Conservation (phyloP, 345 rosid genomes). For the Turritis glabra region DNA sequence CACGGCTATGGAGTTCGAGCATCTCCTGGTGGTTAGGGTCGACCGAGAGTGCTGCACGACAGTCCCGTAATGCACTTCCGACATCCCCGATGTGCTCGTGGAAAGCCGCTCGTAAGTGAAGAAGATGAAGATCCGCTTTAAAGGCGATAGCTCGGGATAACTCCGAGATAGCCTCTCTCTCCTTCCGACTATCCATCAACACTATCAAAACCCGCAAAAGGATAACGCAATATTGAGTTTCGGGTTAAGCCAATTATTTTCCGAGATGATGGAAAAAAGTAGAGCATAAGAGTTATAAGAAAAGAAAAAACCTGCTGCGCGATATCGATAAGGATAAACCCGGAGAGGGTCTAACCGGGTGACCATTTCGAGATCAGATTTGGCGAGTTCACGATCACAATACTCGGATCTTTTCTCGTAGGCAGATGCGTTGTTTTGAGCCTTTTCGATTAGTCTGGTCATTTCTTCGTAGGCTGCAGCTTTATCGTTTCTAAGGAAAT, state of each 20-base stretch:
- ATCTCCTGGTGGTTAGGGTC: slow-evolving; percentile 95
- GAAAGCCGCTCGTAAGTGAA: slow-evolving; percentile 91
- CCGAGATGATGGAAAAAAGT: neutral
- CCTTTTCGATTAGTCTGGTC: slow-evolving; percentile 84
- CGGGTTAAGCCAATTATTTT: neutral
- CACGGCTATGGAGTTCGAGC: slow-evolving; percentile 89
- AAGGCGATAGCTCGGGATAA: slow-evolving; percentile 85
- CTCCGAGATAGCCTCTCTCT: slow-evolving; percentile 87
- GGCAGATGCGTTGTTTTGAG: slow-evolving; percentile 92
- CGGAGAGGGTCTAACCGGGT: slow-evolving; percentile 91
- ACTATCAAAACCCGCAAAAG: slow-evolving; percentile 46
- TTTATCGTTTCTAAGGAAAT: slow-evolving; percentile 74
- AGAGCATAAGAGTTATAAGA: neutral
- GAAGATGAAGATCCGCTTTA: slow-evolving; percentile 93
- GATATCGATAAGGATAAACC: slow-evolving; percentile 91
- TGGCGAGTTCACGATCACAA: slow-evolving; percentile 85
- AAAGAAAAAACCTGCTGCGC: slow-evolving; percentile 79
- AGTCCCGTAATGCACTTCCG: slow-evolving; percentile 67
- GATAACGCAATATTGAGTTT: neutral
- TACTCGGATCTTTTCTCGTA: slow-evolving; percentile 98
- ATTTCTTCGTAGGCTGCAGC: slow-evolving; percentile 84
- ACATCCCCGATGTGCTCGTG: slow-evolving; percentile 83
- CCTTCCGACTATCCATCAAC: slow-evolving; percentile 86
- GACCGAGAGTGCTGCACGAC: slow-evolving; percentile 93
- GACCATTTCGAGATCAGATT: slow-evolving; percentile 91